Evolutionary conservation across 2,329 filamentous ascomycete genomes (phyloP), one percentile per base, ranked within the genome.

Genomic region (Erysiphe pisi): DNA sequence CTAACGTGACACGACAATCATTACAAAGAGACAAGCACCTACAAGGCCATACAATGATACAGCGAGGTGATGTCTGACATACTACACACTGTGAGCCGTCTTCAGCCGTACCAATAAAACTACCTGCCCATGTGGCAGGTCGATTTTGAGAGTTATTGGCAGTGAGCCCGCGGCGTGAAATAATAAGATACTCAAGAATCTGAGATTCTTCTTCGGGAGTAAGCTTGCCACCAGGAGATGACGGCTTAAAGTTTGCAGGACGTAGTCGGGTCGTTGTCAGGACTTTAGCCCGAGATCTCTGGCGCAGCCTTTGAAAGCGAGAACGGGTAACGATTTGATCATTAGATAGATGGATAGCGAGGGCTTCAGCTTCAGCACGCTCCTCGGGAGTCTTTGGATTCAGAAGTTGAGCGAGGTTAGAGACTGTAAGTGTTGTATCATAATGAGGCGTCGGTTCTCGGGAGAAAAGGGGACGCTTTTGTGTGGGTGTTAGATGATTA

Each of bases 1-100:
- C 95, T 78, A 98, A 86, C 65, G 93, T 94, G 52, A 98, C 92
- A 47, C 95, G 87, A 82, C 95, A 98, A 80, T 98, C 95, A 82
- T 99, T 95, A 82, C 95, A 98, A 18, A 98, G 86, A 80, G 93
- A 94, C 77, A 99, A 86, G 82, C 95, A 99, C 1, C 95, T 91
- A 82, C 95, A 99, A 0, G 95, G 95, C 95, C 95, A 98, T 1
- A 97, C 91, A 77, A 99, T 91, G 78, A 98, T 91, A 11, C 92
- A 96, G 25, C 95, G 87, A 3, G 93, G 89, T n/a, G 88, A 87
- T 77, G 89, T 89, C 82, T 98, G 94, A 82, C 95, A 99, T 6
- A 99, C 93, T 0, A 98, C 95, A 81, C 95, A 99, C 79, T 92
- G 91, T 2, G 93, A 93, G 0, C 93, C 90, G 61, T 86, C 88